Percentiles rank a stretch among this genome's conserved stretches.
Evolutionary conservation across 192 early-diverging fungal genomes (phyloP).

Genomic region (Backusella morwellensis): DNA sequence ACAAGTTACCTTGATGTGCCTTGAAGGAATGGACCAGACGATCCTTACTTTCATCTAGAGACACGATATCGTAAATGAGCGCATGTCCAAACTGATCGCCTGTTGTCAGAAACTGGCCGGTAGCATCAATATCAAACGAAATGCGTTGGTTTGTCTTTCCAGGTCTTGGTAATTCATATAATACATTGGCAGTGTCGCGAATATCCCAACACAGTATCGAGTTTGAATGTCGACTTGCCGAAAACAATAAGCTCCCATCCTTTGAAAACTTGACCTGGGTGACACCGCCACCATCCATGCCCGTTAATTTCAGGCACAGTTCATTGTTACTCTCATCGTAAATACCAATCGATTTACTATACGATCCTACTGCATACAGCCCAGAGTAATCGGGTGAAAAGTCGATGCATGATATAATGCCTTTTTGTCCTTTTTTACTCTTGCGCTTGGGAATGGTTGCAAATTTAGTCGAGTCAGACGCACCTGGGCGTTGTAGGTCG

Average conservation of each 20-base stretch:
- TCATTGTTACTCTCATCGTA: slow-evolving; percentile 57
- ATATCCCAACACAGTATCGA: slow-evolving; percentile 78
- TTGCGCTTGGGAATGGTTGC: slow-evolving; percentile 60
- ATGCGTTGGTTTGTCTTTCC: slow-evolving; percentile 73
- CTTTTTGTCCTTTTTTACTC: slow-evolving; percentile 73
- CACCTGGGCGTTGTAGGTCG: slow-evolving; percentile 64
- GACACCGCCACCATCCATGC: slow-evolving; percentile 51
- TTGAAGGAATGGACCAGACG: neutral
- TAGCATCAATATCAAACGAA: slow-evolving; percentile 63
- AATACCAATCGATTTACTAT: slow-evolving; percentile 64
- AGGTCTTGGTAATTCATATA: slow-evolving; percentile 46
- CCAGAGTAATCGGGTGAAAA: slow-evolving; percentile 65
- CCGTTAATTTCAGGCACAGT: slow-evolving; percentile 46
- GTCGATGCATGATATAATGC: slow-evolving; percentile 69
- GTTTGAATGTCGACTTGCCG: slow-evolving; percentile 59
- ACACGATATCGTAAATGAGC: slow-evolving; percentile 30
- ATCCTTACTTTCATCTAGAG: slow-evolving; percentile 6
- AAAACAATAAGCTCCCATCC: slow-evolving; percentile 62
- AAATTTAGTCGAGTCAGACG: slow-evolving; percentile 37
- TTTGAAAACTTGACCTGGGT: slow-evolving; percentile 67
- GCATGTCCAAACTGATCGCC: slow-evolving; percentile 60
- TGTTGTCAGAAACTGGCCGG: slow-evolving; percentile 56
- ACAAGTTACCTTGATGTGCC: slow-evolving; percentile 20
- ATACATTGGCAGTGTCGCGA: slow-evolving; percentile 65
- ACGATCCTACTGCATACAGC: slow-evolving; percentile 75